Conservation (phyloP, 768 basidiomycete genomes). For the Lenzites betulinus region DNA sequence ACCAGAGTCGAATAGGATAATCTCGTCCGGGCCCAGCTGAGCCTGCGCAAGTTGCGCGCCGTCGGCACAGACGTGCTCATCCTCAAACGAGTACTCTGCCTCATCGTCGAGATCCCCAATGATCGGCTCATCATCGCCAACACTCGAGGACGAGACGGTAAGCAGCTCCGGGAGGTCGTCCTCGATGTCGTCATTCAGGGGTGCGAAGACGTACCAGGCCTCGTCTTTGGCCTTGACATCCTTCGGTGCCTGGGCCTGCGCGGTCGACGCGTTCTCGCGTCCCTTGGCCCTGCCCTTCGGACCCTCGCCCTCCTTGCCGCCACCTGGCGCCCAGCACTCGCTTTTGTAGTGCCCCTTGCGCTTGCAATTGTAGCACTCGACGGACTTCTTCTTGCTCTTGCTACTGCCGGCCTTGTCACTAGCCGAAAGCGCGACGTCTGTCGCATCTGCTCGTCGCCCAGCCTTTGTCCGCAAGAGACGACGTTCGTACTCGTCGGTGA, state of each 20-base stretch:
- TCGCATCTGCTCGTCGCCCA: background rate
- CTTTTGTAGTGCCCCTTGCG: constrained; percentile 20
- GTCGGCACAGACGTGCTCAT: too few species aligned
- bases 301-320: constrained; percentile 24
- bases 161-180: background rate
- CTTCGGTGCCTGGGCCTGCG: too few species aligned
- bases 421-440: background rate
- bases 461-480: background rate
- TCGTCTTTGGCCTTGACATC: background rate
- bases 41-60: too few species aligned
- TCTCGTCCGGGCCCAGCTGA: too few species aligned
- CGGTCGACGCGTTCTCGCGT: too few species aligned
- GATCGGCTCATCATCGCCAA: too few species aligned
- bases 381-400: background rate
- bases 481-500: background rate
- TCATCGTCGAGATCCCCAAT: too few species aligned
- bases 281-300: constrained; percentile 7
- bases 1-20: too few species aligned
- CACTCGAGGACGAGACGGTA: background rate
- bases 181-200: background rate
- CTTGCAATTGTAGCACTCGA: constrained; percentile 25
- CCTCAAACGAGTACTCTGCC: too few species aligned
- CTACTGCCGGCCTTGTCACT: background rate
- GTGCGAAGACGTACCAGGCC: background rate
- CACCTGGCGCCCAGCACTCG: constrained; percentile 24